A percentile compares a stretch with the other conserved stretches of the same genome.
These are phyloP conservation scores for Extremus antarcticus DNA, from an alignment of 495 filamentous ascomycete genomes.

Conservation along the genomic window DNA sequence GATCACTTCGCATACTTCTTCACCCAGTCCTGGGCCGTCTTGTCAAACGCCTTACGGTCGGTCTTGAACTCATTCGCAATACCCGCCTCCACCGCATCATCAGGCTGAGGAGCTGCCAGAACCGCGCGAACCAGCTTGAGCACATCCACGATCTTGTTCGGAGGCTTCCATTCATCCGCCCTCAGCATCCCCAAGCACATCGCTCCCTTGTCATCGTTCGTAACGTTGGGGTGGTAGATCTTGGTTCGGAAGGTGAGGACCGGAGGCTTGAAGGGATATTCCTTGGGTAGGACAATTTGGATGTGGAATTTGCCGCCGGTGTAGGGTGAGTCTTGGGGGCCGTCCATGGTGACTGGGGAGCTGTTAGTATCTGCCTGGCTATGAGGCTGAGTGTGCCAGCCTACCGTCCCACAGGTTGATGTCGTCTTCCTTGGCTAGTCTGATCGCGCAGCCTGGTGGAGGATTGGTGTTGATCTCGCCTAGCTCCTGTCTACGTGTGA, in stretches of 20 bases:
- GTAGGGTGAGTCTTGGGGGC: conserved; percentile 24
- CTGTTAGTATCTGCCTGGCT: too few species aligned
- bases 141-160: conserved; percentile 62
- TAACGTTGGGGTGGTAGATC: conserved; percentile 97
- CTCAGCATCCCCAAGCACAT: conserved; percentile 90
- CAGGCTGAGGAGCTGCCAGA: conserved; percentile 77
- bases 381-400: conserved; percentile 44
- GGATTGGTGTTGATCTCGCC: conserved; percentile 26
- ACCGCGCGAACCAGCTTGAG: conserved; percentile 69
- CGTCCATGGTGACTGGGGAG: conserved; percentile 54
- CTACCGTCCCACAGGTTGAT: conserved; percentile 74
- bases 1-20: conserved; percentile 55
- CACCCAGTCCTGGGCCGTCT: conserved; percentile 73
- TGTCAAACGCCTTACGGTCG: conserved; percentile 64
- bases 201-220: conserved; percentile 80
- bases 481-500: conserved; percentile 25
- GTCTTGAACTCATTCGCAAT: conserved; percentile 79
- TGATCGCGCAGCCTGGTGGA: conserved; percentile 31
- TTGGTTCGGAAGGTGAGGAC: conserved; percentile 79
- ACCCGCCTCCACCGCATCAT: conserved; percentile 81
- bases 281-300: conserved; percentile 60
- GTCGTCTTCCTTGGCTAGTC: conserved; percentile 41
- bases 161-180: conserved; percentile 89
- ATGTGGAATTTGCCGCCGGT: conserved; percentile 69
- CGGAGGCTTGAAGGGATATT: conserved; percentile 95